phyloP scores from a whole-genome alignment of 192 early-diverging fungal species.

The Coemansia sp. region DNA sequence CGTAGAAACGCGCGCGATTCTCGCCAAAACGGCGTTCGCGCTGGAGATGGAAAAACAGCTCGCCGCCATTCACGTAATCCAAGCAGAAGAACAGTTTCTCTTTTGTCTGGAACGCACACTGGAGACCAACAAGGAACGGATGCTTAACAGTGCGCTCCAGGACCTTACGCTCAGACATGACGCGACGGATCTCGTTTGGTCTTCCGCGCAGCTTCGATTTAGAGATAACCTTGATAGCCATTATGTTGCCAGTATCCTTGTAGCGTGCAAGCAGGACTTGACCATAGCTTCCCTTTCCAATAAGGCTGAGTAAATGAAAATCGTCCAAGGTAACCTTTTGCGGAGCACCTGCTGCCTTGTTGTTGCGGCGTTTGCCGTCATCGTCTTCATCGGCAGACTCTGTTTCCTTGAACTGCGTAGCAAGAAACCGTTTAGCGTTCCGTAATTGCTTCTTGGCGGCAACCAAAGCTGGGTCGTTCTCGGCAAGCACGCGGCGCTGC shows the following conservation, averaged over 20 bases:
- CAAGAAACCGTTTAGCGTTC: slow-evolving; percentile 9
- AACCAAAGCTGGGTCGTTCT: slow-evolving; percentile 23
- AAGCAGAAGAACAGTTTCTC: slow-evolving; percentile 72
- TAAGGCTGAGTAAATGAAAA: slow-evolving; percentile 70
- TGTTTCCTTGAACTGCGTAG: background rate
- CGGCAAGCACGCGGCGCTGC: slow-evolving; percentile 24
- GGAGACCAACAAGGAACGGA: slow-evolving; percentile 72
- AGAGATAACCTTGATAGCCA: slow-evolving; percentile 73
- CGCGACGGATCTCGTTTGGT: slow-evolving; percentile 62
- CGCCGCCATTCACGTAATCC: slow-evolving; percentile 75
- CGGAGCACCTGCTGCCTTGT: slow-evolving; percentile 1
- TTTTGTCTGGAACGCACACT: slow-evolving; percentile 72
- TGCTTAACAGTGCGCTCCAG: slow-evolving; percentile 51
- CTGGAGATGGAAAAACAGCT: slow-evolving; percentile 72
- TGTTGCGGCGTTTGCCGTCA: slow-evolving; percentile 11
- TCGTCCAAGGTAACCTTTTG: slow-evolving; percentile 49
- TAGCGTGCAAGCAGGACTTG: slow-evolving; percentile 74
- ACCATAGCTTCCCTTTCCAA: slow-evolving; percentile 76
- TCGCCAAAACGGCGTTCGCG: slow-evolving; percentile 62
- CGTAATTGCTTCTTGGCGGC: slow-evolving; percentile 50
- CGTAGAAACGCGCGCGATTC: slow-evolving; percentile 61
- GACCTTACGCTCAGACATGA: slow-evolving; percentile 68
- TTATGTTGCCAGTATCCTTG: slow-evolving; percentile 65
- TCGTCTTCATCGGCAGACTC: slow-evolving; percentile 1
- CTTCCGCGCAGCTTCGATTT: slow-evolving; percentile 67